Base-by-base conservation (phyloP, 202 grass and related monocot genomes). In the Panicum hallii region DNA sequence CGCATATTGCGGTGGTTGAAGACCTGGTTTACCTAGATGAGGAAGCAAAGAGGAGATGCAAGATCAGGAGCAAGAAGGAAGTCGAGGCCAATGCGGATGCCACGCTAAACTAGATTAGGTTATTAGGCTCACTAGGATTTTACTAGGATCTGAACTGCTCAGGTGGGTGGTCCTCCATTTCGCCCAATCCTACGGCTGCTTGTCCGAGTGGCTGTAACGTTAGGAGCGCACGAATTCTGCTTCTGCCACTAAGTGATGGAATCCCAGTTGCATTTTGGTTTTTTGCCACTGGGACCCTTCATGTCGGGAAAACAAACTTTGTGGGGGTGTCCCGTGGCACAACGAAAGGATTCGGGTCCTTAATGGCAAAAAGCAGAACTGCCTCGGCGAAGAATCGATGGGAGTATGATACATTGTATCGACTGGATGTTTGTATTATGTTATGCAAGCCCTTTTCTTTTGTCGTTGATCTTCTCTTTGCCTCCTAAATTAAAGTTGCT, bases 31-130 rank as follows among this genome's bases (percentile, higher is more conserved):
- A 82, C 43, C 86, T 98, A 2, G 93, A 98, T 34, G 83, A 88
- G 1, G 95, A 81, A 52, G 87, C 80, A 5, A 94, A 88, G 68
- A 94, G 62, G 79, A 88, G 87, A 20, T 97, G 89, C 23, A 50
- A 93, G 36, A 80, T 99, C 62, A 89, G 71, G 70, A 99, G 93
- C 83, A 99, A 88, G 88, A 95, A 79, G 38, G 91, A 92, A 22
- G 86, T 94, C 0, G 84, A 92, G 82, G 86, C 93, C 70, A 89
- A 55, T 11, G 84, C 88, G 6, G 82, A 83, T 17, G 93, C 90
- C 11, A 85, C 90, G 5, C 60, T 94, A 22, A 41, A 83, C 4
- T 78, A 80, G 38, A 34, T 42, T 83, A 79, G 36, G 36, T 47
- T 46, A 70, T 81, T 71, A 82, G 79, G 40, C 45, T 67, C 16